These are phyloP conservation scores for Mycosphaerella arachidis DNA, from an alignment of 2,329 filamentous ascomycete species.

Conservation along the genomic window DNA sequence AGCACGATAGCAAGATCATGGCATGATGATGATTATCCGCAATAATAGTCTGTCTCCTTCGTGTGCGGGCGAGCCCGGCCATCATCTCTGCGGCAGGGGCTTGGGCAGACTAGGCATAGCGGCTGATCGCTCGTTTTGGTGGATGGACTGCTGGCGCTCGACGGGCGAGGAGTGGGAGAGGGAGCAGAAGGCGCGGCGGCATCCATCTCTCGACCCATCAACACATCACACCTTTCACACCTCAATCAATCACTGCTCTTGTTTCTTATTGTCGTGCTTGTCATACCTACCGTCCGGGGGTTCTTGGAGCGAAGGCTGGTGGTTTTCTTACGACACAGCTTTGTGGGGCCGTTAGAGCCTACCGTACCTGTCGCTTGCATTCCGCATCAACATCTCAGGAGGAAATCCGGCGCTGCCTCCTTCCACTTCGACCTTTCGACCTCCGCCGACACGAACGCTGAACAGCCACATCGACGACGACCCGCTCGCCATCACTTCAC, in stretches of 20 bases:
- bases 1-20: neutral
- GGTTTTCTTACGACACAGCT: too few species aligned
- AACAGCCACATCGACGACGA: neutral
- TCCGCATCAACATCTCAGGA: too few species aligned
- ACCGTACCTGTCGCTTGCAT: too few species aligned
- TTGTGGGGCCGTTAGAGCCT: too few species aligned
- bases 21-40: neutral
- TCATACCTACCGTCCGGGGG: neutral
- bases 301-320: too few species aligned
- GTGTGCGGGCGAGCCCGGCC: too few species aligned
- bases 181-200: neutral
- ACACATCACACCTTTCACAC: too few species aligned
- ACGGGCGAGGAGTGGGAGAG: neutral
- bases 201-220: neutral
- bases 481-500: neutral
- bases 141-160: neutral
- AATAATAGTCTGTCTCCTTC: too few species aligned
- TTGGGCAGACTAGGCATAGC: neutral
- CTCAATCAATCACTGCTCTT: too few species aligned
- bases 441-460: neutral
- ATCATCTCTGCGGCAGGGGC: too few species aligned
- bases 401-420: neutral
- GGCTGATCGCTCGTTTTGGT: neutral
- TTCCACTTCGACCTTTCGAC: neutral
- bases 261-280: too few species aligned